Percentiles rank a stretch among this genome's conserved stretches.
These are phyloP conservation scores for Tubosaeta brunneosetosa DNA, from an alignment of 768 basidiomycete species.

Conservation along the genomic window DNA sequence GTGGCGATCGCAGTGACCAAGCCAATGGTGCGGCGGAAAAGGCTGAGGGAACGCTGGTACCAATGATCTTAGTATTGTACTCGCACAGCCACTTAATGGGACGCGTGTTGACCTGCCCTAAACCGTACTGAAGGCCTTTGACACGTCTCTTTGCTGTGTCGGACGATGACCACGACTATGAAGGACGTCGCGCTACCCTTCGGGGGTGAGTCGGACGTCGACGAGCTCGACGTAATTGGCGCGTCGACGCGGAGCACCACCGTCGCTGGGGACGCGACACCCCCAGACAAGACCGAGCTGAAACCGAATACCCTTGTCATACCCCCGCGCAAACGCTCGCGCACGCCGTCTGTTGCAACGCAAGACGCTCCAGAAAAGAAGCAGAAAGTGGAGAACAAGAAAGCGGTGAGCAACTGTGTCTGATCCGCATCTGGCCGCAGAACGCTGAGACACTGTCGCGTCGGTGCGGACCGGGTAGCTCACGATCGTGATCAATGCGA, in stretches of 20 bases:
- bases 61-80: conserved; percentile 2
- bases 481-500: conserved; percentile 37
- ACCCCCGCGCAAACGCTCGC: conserved; percentile 21
- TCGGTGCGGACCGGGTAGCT: conserved; percentile 26
- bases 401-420: conserved; percentile 31
- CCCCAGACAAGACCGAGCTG: conserved; percentile 5
- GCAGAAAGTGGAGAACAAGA: conserved; percentile 34
- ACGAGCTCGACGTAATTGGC: conserved; percentile 29
- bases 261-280: conserved; percentile 26
- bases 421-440: neutral
- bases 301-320: conserved; percentile 8
- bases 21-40: conserved; percentile 74
- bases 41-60: conserved; percentile 71
- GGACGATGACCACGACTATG: conserved; percentile 3
- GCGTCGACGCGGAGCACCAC: conserved; percentile 26
- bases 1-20: conserved; percentile 75
- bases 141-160: neutral
- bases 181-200: conserved; percentile 11
- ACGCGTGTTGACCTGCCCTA: conserved; percentile 28
- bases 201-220: conserved; percentile 13
- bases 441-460: neutral
- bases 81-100: conserved; percentile 7
- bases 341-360: conserved; percentile 6
- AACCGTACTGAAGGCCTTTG: neutral
- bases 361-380: conserved; percentile 20